A percentile compares a stretch with the other conserved stretches of the same genome.
Evolutionary conservation across 2,329 filamentous ascomycete species (phyloP).

Genomic region (Venturia aucupariae): DNA sequence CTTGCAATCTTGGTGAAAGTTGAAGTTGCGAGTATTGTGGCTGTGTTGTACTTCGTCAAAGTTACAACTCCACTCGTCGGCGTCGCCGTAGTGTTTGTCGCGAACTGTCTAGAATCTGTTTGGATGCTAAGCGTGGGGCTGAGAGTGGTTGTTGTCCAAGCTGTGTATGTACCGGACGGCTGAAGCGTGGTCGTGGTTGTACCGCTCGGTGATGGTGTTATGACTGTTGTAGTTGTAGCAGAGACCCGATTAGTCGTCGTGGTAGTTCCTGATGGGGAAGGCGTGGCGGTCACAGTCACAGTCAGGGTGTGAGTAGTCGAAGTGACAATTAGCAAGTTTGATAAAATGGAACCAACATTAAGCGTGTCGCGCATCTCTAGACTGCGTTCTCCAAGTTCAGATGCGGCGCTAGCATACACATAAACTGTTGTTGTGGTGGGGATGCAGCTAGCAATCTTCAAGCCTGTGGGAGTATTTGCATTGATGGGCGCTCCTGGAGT

Average conservation of each 20-base stretch:
- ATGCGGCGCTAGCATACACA: neutral
- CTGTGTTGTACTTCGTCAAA: neutral
- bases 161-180: neutral
- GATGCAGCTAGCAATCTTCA: neutral
- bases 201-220: neutral
- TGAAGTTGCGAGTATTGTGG: neutral
- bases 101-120: neutral
- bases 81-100: neutral
- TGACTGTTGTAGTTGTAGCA: neutral
- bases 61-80: neutral
- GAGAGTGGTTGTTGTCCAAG: neutral
- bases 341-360: neutral
- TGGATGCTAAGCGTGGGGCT: neutral
- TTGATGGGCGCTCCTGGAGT: neutral
- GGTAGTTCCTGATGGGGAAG: neutral
- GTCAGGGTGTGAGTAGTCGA: neutral
- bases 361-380: neutral
- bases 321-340: neutral
- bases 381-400: neutral
- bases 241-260: neutral
- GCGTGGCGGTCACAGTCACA: neutral
- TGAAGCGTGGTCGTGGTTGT: neutral
- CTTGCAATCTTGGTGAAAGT: neutral
- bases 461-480: neutral
- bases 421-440: conserved; percentile 9